phyloP scores from a whole-genome alignment of 1,284 basidiomycete genomes.

The Ustilago vetiveriae region DNA sequence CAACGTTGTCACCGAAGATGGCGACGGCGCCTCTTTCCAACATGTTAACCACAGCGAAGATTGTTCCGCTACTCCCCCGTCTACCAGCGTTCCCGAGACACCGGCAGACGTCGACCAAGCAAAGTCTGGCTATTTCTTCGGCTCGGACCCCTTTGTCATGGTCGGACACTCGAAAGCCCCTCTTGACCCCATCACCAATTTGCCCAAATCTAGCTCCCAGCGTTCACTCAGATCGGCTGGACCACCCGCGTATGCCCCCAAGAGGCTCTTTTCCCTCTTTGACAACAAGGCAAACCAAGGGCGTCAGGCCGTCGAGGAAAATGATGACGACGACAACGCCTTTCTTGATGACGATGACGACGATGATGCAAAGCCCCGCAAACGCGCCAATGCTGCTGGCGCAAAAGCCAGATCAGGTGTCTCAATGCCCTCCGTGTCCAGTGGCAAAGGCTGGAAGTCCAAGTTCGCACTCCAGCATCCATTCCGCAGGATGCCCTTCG shows the following conservation, averaged over 20 bases:
- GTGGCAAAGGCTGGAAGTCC: slow-evolving; percentile 43
- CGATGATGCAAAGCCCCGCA: slow-evolving; percentile 15
- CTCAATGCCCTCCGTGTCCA: slow-evolving; percentile 22
- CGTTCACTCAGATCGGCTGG: slow-evolving; percentile 21
- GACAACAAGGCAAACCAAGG: slow-evolving; percentile 11
- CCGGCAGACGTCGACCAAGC: slow-evolving; percentile 20
- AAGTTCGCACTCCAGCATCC: slow-evolving; percentile 31
- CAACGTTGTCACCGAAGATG: background rate
- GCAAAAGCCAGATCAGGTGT: slow-evolving; percentile 7
- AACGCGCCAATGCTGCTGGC: slow-evolving; percentile 9
- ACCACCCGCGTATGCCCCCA: background rate
- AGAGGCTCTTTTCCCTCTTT: slow-evolving; percentile 33
- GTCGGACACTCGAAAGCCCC: slow-evolving; percentile 11
- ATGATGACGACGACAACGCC: slow-evolving; percentile 39
- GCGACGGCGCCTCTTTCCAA: slow-evolving; percentile 6
- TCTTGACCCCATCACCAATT: slow-evolving; percentile 12
- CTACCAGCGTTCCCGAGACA: slow-evolving; percentile 30
- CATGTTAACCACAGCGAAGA: background rate
- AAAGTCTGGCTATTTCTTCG: slow-evolving; percentile 19
- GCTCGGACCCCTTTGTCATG: slow-evolving; percentile 32
- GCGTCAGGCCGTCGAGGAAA: background rate
- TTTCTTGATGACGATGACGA: slow-evolving; percentile 29
- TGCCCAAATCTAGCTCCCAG: slow-evolving; percentile 21
- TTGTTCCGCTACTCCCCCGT: slow-evolving; percentile 11
- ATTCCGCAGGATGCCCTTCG: slow-evolving; percentile 38